phyloP scores from a whole-genome alignment of 2,329 filamentous ascomycete species.

The Botrytis deweyae region DNA sequence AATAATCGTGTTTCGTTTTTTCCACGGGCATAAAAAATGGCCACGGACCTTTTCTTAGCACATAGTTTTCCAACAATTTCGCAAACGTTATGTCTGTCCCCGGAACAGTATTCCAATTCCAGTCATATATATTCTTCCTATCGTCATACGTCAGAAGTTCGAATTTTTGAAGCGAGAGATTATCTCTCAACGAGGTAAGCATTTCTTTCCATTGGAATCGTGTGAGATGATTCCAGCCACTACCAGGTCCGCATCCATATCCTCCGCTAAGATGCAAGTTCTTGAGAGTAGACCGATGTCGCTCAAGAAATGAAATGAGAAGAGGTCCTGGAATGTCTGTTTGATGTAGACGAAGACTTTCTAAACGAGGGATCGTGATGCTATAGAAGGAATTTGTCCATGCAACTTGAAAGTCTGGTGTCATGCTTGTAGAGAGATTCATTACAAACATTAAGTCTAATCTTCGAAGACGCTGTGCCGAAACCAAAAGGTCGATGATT shows the following conservation, averaged over 20 bases:
- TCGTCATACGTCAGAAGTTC: constrained; percentile 20
- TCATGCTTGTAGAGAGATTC: constrained; percentile 18
- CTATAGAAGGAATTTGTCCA: constrained; percentile 12
- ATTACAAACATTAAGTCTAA: constrained; percentile 20
- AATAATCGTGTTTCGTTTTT: constrained; percentile 25
- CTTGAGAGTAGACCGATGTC: background rate
- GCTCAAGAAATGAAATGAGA: constrained; percentile 14
- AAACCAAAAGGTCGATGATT: background rate
- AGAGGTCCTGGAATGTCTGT: constrained; percentile 7
- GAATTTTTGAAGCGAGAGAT: constrained; percentile 4
- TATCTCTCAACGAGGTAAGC: background rate
- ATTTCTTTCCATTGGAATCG: constrained; percentile 17
- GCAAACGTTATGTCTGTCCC: background rate
- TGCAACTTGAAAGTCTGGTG: constrained; percentile 13
- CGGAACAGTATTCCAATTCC: constrained; percentile 4
- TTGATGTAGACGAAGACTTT: constrained; percentile 20
- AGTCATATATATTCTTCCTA: constrained; percentile 18
- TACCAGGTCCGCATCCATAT: constrained; percentile 2
- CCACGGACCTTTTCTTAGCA: background rate
- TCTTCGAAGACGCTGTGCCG: background rate
- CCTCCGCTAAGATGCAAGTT: constrained; percentile 18
- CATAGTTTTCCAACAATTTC: constrained; percentile 15
- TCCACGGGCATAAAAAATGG: constrained; percentile 12
- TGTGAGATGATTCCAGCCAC: constrained; percentile 18
- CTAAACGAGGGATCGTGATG: constrained; percentile 12